Conservation (phyloP, 345 rosid genomes). For the Brassica cretica region DNA sequence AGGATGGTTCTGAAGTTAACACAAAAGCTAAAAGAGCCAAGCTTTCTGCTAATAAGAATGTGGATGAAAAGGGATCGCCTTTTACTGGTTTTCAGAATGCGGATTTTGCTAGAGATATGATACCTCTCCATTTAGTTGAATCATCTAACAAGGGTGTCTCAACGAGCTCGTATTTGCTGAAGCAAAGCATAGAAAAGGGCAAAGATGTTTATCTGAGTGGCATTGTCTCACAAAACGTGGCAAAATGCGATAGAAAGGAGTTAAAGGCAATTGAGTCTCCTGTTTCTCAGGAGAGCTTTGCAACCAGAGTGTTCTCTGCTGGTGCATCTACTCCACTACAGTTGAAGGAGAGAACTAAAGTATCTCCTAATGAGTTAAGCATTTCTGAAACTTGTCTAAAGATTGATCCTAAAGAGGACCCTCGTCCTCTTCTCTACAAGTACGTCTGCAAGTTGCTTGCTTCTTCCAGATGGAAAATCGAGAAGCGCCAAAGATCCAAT, state of each 20-base stretch:
- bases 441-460: constrained; percentile 52
- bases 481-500: constrained; percentile 55
- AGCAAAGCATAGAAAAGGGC: constrained; percentile 41
- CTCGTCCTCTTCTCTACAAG: constrained; percentile 69
- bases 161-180: constrained; percentile 55
- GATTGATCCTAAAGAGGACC: constrained; percentile 57
- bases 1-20: constrained; percentile 43
- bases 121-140: constrained; percentile 58
- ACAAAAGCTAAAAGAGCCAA: constrained; percentile 50
- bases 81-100: constrained; percentile 29
- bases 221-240: constrained; percentile 32
- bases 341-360: constrained; percentile 38
- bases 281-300: constrained; percentile 75
- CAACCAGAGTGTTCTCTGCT: constrained; percentile 45
- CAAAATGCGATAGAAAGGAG: constrained; percentile 43
- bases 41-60: constrained; percentile 42
- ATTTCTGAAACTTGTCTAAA: constrained; percentile 40
- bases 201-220: constrained; percentile 38
- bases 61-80: constrained; percentile 31
- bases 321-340: constrained; percentile 44
- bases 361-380: constrained; percentile 33
- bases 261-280: constrained; percentile 63
- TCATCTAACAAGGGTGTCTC: constrained; percentile 60
- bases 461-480: constrained; percentile 68
- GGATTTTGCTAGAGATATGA: constrained; percentile 38